A percentile compares a stretch with the other conserved stretches of the same genome.
Evolutionary conservation across 108 stramenopile species (phyloP).

Genomic region (Skeletonema potamos): DNA sequence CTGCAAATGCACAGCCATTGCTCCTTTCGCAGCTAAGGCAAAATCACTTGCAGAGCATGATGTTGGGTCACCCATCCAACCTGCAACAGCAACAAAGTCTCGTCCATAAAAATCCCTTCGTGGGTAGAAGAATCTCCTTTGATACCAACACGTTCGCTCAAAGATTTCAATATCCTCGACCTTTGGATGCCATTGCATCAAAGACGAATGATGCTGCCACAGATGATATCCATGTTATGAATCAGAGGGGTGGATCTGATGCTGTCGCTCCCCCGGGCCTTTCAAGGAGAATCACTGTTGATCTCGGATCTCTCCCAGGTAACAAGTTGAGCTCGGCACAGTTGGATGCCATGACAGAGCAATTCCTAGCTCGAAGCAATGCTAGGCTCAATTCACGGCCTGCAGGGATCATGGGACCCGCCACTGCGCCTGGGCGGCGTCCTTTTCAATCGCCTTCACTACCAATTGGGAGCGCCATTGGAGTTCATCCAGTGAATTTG

Average conservation of each 20-base stretch:
- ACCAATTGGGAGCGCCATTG: not conserved
- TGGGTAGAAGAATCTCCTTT: not conserved
- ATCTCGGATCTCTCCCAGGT: not conserved
- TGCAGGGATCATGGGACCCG: not conserved
- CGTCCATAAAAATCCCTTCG: not conserved
- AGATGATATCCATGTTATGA: not conserved
- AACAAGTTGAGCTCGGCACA: not conserved
- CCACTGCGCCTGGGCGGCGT: not conserved
- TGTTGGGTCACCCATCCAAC: not conserved
- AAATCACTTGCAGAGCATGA: not conserved
- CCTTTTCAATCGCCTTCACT: not conserved
- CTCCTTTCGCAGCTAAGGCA: not conserved
- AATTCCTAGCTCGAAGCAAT: constrained; percentile 22
- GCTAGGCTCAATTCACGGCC: constrained; percentile 4
- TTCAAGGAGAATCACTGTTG: not conserved
- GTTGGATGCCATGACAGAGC: constrained; percentile 32
- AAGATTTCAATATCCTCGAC: not conserved
- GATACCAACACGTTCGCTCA: not conserved
- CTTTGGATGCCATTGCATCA: not conserved
- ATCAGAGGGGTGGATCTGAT: not conserved
- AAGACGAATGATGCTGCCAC: not conserved
- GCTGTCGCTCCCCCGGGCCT: not conserved
- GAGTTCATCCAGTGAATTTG: not conserved
- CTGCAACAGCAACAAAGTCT: not conserved
- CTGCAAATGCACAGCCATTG: not conserved